Conservation (phyloP, 441 rosid genomes). For the Aleurites moluccanus region DNA sequence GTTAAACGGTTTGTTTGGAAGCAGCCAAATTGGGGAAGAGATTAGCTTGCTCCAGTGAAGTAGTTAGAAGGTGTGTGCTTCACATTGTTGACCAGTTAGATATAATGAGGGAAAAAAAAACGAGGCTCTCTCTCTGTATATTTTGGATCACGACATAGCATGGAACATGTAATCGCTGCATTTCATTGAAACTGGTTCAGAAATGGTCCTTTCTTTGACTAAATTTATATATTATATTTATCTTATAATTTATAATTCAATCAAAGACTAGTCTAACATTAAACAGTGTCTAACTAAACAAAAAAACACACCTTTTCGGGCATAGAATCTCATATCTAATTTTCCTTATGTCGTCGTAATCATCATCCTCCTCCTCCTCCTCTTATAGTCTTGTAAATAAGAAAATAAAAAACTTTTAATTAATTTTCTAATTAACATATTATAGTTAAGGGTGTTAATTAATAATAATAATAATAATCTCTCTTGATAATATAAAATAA, state of each 20-base stretch:
- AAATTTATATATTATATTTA: background rate
- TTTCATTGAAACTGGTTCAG: background rate
- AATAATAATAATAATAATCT: background rate
- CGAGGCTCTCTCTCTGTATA: constrained; percentile 7
- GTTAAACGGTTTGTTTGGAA: too few relatives aligned
- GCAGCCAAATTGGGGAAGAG: too few relatives aligned
- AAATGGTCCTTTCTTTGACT: constrained; percentile 13
- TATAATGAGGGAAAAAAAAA: background rate
- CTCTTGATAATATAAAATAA: background rate
- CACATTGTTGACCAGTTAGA: constrained; percentile 42
- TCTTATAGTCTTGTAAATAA: too few relatives aligned
- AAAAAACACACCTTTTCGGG: constrained; percentile 9
- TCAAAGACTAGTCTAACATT: constrained; percentile 4
- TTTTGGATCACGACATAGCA: constrained; percentile 20
- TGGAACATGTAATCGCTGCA: constrained; percentile 30
- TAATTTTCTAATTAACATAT: too few relatives aligned
- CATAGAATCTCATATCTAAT: background rate
- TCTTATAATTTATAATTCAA: too few relatives aligned
- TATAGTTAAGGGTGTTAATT: too few relatives aligned
- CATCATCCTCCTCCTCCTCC: too few relatives aligned
- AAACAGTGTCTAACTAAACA: background rate
- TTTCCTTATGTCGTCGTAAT: too few relatives aligned
- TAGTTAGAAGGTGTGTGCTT: background rate
- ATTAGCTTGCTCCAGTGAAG: too few relatives aligned
- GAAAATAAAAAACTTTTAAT: too few relatives aligned